phyloP scores from a whole-genome alignment of 352 stramenopile species.

The Pythium insidiosum region DNA sequence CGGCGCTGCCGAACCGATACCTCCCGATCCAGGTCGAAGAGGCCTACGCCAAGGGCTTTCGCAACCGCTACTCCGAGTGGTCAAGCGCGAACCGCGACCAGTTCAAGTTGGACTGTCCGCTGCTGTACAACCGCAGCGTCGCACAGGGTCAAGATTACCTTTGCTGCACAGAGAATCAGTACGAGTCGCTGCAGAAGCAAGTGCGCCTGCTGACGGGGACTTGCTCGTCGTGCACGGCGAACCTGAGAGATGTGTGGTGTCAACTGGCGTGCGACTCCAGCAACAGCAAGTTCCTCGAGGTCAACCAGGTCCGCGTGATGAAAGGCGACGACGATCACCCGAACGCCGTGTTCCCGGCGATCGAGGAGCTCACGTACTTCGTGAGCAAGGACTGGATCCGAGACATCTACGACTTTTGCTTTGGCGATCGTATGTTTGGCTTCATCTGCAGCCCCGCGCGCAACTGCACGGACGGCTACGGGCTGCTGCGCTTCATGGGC shows the following conservation, averaged over 20 bases:
- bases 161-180: constrained; percentile 78
- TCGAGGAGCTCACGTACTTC: constrained; percentile 67
- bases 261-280: constrained; percentile 72
- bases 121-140: constrained; percentile 62
- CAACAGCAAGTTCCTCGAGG: constrained; percentile 71
- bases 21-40: constrained; percentile 50
- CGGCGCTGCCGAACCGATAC: constrained; percentile 50
- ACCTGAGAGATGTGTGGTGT: constrained; percentile 73
- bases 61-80: constrained; percentile 73
- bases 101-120: constrained; percentile 59
- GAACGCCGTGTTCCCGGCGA: constrained; percentile 48
- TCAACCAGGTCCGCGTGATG: constrained; percentile 57
- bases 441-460: constrained; percentile 31
- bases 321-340: constrained; percentile 33
- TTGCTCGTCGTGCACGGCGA: constrained; percentile 65
- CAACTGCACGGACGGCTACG: constrained; percentile 53
- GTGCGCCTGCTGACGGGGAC: constrained; percentile 44
- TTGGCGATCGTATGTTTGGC: constrained; percentile 37
- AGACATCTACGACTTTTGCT: constrained; percentile 70
- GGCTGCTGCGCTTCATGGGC: constrained; percentile 48
- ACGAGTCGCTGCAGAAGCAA: constrained; percentile 45
- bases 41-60: constrained; percentile 40
- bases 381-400: constrained; percentile 53
- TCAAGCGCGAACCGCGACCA: constrained; percentile 39
- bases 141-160: constrained; percentile 39